Conservation (phyloP, 2,329 filamentous ascomycete genomes). For the Aspergillus neotritici region DNA sequence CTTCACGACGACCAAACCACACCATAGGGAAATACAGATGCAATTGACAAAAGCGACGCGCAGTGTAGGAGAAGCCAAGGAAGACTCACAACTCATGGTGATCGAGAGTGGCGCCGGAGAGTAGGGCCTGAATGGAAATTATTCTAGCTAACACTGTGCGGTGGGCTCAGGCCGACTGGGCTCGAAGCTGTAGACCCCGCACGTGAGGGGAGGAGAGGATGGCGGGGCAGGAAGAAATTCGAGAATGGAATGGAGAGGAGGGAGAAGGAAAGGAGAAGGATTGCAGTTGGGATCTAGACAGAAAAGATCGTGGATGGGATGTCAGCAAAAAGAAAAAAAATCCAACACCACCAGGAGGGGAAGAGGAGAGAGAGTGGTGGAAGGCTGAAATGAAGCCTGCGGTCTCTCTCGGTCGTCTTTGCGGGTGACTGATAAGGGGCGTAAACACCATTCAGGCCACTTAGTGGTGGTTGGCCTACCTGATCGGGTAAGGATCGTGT, state of each 20-base stretch:
- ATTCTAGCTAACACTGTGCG: constrained; percentile 10
- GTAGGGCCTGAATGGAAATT: constrained; percentile 3
- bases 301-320: too few species aligned
- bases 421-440: too few species aligned
- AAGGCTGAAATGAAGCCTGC: too few species aligned
- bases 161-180: constrained; percentile 14
- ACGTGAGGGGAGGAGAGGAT: constrained; percentile 13
- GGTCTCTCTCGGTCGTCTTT: too few species aligned
- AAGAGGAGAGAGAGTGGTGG: too few species aligned
- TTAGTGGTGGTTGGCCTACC: too few species aligned
- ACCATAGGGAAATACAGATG: constrained; percentile 1
- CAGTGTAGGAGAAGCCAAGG: not conserved
- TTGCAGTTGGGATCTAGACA: not conserved
- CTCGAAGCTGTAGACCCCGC: constrained; percentile 18
- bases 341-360: too few species aligned
- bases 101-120: constrained; percentile 1
- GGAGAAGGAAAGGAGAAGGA: not conserved
- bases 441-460: too few species aligned
- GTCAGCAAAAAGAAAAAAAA: too few species aligned
- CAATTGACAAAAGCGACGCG: not conserved
- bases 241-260: not conserved
- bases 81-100: constrained; percentile 25
- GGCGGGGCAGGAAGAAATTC: constrained; percentile 6
- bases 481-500: too few species aligned
- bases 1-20: constrained; percentile 1